Conservation (phyloP, 2,329 filamentous ascomycete genomes). For the Nigrospora osmanthi region DNA sequence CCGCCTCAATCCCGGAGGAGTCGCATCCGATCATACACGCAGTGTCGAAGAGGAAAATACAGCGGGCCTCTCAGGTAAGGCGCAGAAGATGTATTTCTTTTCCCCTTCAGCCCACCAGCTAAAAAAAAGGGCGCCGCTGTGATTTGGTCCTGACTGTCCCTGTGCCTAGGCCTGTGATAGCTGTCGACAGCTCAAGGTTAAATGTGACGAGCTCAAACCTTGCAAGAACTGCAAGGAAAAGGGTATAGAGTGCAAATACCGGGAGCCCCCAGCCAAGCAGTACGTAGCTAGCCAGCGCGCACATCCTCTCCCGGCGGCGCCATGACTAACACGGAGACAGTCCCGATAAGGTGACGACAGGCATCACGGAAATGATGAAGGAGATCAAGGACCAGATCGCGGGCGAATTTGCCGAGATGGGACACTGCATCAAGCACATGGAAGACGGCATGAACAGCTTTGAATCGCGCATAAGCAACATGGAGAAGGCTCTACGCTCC, state of each 20-base stretch:
- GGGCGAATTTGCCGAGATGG: slow-evolving; percentile 21
- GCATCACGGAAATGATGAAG: slow-evolving; percentile 49
- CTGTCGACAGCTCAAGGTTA: slow-evolving; percentile 80
- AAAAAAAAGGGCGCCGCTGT: background rate
- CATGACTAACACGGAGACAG: slow-evolving; percentile 18
- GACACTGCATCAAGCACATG: slow-evolving; percentile 4
- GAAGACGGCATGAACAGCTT: slow-evolving; percentile 23
- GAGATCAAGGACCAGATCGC: slow-evolving; percentile 26
- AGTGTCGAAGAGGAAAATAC: slow-evolving; percentile 52
- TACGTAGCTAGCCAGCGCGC: slow-evolving; percentile 36
- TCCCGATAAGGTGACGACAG: slow-evolving; percentile 52
- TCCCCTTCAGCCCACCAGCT: too few relatives aligned
- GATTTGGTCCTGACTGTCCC: background rate
- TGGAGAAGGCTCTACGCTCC: slow-evolving; percentile 20
- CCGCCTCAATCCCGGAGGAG: slow-evolving; percentile 25
- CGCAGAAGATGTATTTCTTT: background rate
- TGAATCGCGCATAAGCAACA: slow-evolving; percentile 23
- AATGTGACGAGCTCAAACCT: slow-evolving; percentile 81
- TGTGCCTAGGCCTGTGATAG: slow-evolving; percentile 72
- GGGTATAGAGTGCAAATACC: slow-evolving; percentile 74
- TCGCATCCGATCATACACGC: slow-evolving; percentile 30
- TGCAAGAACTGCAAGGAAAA: slow-evolving; percentile 87
- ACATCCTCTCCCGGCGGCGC: background rate
- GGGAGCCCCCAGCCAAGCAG: slow-evolving; percentile 88
- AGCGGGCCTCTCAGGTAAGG: slow-evolving; percentile 54